Evolutionary conservation across 208 protist species (phyloP).

Genomic region (Trypanosomatidae sp.): DNA sequence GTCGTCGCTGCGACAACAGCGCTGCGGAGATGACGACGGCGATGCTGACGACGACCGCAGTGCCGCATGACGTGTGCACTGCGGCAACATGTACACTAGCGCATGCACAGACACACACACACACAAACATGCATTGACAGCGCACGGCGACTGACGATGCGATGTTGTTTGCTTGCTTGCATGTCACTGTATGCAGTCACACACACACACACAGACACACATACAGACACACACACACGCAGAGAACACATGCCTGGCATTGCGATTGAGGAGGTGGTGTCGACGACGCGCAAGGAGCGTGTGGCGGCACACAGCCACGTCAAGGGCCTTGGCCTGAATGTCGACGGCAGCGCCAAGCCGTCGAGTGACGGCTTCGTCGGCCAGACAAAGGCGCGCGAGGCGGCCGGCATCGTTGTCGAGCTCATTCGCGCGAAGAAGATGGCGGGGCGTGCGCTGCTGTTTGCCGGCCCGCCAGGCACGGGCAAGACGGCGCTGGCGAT

Average conservation of each 20-base stretch:
- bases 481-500: constrained; percentile 97
- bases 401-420: constrained; percentile 96
- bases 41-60: too few relatives aligned
- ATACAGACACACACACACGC: background rate
- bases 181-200: background rate
- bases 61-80: background rate
- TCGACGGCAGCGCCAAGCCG: constrained; percentile 79
- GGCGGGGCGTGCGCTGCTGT: constrained; percentile 98
- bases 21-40: too few relatives aligned
- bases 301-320: constrained; percentile 98
- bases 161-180: background rate
- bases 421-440: constrained; percentile 99
- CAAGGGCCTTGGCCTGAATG: constrained; percentile 96
- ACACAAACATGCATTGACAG: constrained; percentile 3
- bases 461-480: constrained; percentile 98
- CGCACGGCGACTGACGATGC: constrained; percentile 2
- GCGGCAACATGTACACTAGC: background rate
- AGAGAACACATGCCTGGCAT: constrained; percentile 63
- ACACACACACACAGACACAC: background rate
- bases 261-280: constrained; percentile 95
- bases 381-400: constrained; percentile 96
- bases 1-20: too few relatives aligned
- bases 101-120: background rate
- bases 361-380: constrained; percentile 95
- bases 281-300: constrained; percentile 92